Percentiles rank a stretch among this genome's conserved stretches.
phyloP scores from a whole-genome alignment of 2,329 filamentous ascomycete species.

The Pseudopithomyces maydicus region DNA sequence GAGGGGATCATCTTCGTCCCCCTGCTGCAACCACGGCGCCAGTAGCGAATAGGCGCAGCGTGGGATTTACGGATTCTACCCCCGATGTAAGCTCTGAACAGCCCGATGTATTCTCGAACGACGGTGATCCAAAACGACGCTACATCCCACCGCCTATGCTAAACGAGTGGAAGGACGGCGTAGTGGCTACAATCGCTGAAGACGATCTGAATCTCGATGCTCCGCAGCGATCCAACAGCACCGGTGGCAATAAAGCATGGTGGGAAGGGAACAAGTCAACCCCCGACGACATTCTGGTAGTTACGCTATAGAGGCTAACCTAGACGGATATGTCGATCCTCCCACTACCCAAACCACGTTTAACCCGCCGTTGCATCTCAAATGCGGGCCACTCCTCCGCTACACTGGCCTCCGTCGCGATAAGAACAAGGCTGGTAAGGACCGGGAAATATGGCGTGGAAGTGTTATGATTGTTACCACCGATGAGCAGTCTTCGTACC shows the following conservation, averaged over 20 bases:
- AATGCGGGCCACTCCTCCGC: constrained; percentile 86
- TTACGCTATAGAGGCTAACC: constrained; percentile 52
- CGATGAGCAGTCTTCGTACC: constrained; percentile 82
- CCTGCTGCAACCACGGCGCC: constrained; percentile 35
- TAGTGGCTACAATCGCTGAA: constrained; percentile 44
- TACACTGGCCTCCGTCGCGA: constrained; percentile 84
- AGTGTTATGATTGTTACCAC: constrained; percentile 94
- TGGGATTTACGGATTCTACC: constrained; percentile 46
- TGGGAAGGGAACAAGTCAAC: constrained; percentile 69
- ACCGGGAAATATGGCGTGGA: constrained; percentile 87
- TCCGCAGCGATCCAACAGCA: constrained; percentile 30
- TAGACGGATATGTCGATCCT: constrained; percentile 71
- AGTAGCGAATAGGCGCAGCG: constrained; percentile 43
- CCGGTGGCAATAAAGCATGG: constrained; percentile 61
- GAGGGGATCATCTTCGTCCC: constrained; percentile 40
- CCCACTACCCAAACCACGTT: constrained; percentile 72
- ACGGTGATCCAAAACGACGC: constrained; percentile 51
- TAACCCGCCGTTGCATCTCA: constrained; percentile 80
- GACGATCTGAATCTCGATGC: constrained; percentile 52
- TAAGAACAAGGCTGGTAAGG: constrained; percentile 44
- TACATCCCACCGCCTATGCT: constrained; percentile 67
- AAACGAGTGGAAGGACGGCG: constrained; percentile 57
- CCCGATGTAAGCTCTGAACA: constrained; percentile 25
- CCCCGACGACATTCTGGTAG: constrained; percentile 43
- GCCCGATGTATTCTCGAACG: constrained; percentile 36